Base-by-base conservation (phyloP, 2,329 filamentous ascomycete species). In the Aspergillus pseudoviridinutans region DNA sequence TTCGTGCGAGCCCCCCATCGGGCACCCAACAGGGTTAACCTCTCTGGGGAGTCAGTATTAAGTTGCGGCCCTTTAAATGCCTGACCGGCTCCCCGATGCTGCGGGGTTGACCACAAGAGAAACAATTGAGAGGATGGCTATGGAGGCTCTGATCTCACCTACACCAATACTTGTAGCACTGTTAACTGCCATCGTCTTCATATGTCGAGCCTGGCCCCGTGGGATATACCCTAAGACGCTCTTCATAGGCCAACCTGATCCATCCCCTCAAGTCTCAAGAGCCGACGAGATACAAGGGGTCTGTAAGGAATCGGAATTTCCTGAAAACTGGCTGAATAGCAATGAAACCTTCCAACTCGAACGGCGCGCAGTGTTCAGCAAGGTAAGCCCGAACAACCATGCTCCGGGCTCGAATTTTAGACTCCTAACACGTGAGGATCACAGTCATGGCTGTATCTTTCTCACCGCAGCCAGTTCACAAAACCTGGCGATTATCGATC, bases 401-500 rank as follows among this genome's bases (percentile, higher is more conserved):
- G 12, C 12, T 14, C 29, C 12, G 29, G 29, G 29, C 4, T 32
- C 12, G 12, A 32, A 32, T 14, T 32, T 14, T 12, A 32, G 12
- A 1, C 29, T 32, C 29, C 3, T 32, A 14, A 32, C 29, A 5
- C 29, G 14, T 14, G 29, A 2, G 29, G 29, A 32, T 32, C 12
- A 32, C 46, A 75, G 72, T 64, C 63, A 22, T 76, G 74, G 74
- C 52, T 76, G 3, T 74, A 68, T 41, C 57, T 76, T 20, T 67
- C 68, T 24, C 74, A 76, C 50, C 58, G 76, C 61, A 73, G 74
- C 29, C 78, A 82, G 50, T 75, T 87, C 41, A 64, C 70, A 50
- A 80, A 83, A 49, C 62, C 76, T 1, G 85, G 84, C 3, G 82
- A 86, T 66, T 87, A 81, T 71, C 75, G 85, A 28, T 78, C 80